Percentiles rank a stretch among this genome's conserved stretches.
These are phyloP conservation scores for Radiomyces spectabilis DNA, from an alignment of 192 early-diverging fungal genomes.

Conservation along the genomic window DNA sequence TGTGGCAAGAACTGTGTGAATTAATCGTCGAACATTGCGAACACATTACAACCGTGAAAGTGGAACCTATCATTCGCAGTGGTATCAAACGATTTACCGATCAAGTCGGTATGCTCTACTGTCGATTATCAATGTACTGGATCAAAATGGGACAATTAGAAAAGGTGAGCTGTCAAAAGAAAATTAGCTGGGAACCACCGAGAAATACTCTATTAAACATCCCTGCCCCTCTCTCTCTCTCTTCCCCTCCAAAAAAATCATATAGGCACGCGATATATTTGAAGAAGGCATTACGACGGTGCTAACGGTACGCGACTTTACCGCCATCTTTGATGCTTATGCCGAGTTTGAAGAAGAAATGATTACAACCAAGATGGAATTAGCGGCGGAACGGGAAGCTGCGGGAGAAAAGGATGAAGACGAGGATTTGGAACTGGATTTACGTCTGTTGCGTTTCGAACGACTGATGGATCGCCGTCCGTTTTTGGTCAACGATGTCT, in stretches of 20 bases:
- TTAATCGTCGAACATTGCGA: conserved; percentile 70
- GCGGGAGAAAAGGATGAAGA: conserved; percentile 38
- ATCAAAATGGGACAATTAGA: conserved; percentile 73
- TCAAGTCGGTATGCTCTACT: conserved; percentile 87
- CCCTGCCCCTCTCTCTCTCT: too few species aligned
- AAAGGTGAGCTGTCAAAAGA: conserved; percentile 29
- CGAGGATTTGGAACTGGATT: conserved; percentile 65
- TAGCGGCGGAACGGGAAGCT: conserved; percentile 44
- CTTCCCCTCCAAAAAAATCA: conserved; percentile 38
- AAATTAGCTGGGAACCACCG: too few species aligned
- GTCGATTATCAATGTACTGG: conserved; percentile 73
- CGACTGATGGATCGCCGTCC: conserved; percentile 87
- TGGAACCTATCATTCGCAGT: conserved; percentile 76
- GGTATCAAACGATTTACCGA: conserved; percentile 78
- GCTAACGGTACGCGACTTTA: conserved; percentile 84
- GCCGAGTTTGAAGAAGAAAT: conserved; percentile 84
- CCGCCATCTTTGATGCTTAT: conserved; percentile 94
- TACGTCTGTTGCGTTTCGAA: conserved; percentile 81
- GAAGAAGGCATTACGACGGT: conserved; percentile 84
- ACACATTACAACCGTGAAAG: conserved; percentile 58
- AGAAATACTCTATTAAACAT: too few species aligned
- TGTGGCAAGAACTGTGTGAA: conserved; percentile 84
- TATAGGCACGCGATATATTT: conserved; percentile 82
- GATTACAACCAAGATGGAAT: conserved; percentile 68
- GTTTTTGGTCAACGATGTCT: conserved; percentile 89